These are phyloP conservation scores for Colletotrichum costaricense DNA, from an alignment of 2,329 filamentous ascomycete genomes.

Conservation along the genomic window DNA sequence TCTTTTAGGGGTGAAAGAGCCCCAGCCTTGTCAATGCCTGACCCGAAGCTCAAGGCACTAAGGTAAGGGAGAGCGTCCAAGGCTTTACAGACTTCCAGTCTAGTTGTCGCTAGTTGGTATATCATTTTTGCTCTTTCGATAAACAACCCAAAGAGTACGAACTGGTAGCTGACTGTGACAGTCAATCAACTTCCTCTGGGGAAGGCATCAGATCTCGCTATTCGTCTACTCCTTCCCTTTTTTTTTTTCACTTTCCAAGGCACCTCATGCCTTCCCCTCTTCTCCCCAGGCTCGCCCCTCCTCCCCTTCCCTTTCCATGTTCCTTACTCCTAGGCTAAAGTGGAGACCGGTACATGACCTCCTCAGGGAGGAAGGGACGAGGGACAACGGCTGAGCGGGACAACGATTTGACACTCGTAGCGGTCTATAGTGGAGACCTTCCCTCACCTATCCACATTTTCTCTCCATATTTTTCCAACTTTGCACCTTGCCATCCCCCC, in stretches of 20 bases:
- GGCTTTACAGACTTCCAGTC: not conserved
- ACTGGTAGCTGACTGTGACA: not conserved
- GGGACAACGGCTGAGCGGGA: conserved; percentile 4
- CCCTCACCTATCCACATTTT: not conserved
- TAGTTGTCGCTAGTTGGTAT: not conserved
- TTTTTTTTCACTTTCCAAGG: not conserved
- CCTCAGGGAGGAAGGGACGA: conserved; percentile 6
- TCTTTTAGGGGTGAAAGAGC: conserved; percentile 12
- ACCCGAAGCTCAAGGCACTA: not conserved
- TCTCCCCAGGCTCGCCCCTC: not conserved
- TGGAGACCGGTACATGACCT: not conserved
- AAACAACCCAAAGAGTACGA: no score
- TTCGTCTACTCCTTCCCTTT: not conserved
- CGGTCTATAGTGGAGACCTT: not conserved
- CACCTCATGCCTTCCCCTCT: not conserved
- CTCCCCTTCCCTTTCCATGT: not conserved
- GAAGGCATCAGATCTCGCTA: not conserved
- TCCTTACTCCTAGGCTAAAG: not conserved
- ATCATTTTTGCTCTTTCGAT: not conserved
- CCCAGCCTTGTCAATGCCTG: not conserved
- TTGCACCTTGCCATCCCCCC: conserved; percentile 6
- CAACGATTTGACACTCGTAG: not conserved
- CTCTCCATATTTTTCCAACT: conserved; percentile 27
- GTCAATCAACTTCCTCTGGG: not conserved
- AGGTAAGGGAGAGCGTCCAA: not conserved